Conservation (phyloP, 768 basidiomycete genomes). For the Boletales sp. region DNA sequence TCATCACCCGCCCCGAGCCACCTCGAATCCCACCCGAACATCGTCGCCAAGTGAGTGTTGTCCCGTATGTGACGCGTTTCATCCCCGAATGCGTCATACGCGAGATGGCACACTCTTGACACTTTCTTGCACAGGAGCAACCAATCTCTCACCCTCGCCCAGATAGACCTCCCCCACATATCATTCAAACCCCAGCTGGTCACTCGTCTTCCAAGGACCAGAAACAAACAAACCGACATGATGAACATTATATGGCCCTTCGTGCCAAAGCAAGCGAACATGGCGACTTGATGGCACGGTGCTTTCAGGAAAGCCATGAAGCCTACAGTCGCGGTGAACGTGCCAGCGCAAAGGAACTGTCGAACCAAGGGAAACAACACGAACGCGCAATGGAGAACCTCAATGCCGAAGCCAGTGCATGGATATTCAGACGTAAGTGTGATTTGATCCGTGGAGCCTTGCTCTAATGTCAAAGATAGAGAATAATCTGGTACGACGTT, state of each 20-base stretch:
- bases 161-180: constrained; percentile 13
- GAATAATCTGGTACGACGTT: constrained; percentile 61
- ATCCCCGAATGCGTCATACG: constrained; percentile 2
- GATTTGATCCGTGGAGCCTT: neutral
- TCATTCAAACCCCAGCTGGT: neutral
- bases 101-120: constrained; percentile 1
- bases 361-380: constrained; percentile 76
- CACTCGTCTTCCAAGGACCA: constrained; percentile 38
- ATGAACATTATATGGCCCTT: constrained; percentile 65
- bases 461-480: constrained; percentile 37
- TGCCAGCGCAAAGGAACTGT: constrained; percentile 77
- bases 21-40: constrained; percentile 1
- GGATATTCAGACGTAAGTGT: constrained; percentile 71
- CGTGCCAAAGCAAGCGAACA: constrained; percentile 75
- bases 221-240: constrained; percentile 62
- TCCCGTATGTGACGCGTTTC: neutral
- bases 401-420: constrained; percentile 79
- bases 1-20: neutral
- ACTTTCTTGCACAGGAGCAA: constrained; percentile 12
- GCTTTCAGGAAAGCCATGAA: constrained; percentile 68
- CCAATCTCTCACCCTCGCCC: constrained; percentile 16
- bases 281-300: constrained; percentile 72
- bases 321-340: constrained; percentile 75
- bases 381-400: constrained; percentile 72
- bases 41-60: constrained; percentile 13